These are phyloP conservation scores for Ophiobolus disseminans DNA, from an alignment of 2,329 filamentous ascomycete genomes.

Conservation along the genomic window DNA sequence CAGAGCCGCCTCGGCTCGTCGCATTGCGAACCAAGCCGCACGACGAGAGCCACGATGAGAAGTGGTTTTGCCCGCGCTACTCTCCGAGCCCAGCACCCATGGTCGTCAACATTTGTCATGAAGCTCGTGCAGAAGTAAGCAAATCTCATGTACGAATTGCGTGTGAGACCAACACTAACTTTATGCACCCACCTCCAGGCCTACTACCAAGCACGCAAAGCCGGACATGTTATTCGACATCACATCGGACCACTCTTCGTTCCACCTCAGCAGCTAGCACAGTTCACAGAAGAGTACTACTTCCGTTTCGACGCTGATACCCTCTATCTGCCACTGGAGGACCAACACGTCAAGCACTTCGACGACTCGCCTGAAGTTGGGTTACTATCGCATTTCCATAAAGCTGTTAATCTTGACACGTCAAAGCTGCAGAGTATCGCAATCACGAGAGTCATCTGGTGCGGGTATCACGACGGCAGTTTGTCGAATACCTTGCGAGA, in stretches of 20 bases:
- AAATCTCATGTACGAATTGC: too few species aligned
- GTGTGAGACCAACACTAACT: too few species aligned
- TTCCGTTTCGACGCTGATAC: constrained; percentile 30
- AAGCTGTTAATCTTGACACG: constrained; percentile 14
- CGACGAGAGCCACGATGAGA: constrained; percentile 15
- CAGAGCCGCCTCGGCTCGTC: constrained; percentile 27
- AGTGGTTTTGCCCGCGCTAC: constrained; percentile 26
- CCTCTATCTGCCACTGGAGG: constrained; percentile 21
- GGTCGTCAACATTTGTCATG: constrained; percentile 25
- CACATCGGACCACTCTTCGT: neutral
- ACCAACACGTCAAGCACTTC: constrained; percentile 17
- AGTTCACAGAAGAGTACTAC: constrained; percentile 14
- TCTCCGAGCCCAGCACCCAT: constrained; percentile 24
- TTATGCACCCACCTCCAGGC: too few species aligned
- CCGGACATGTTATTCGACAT: constrained; percentile 16
- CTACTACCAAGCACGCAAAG: constrained; percentile 22
- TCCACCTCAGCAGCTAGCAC: too few species aligned
- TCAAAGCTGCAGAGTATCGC: constrained; percentile 16
- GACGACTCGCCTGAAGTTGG: constrained; percentile 29
- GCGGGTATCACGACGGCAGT: constrained; percentile 23
- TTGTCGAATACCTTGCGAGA: constrained; percentile 25
- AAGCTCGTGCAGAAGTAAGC: constrained; percentile 29
- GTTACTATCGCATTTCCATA: constrained; percentile 25
- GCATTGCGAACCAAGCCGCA: constrained; percentile 23
- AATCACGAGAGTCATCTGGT: constrained; percentile 21